Percentiles rank a stretch among this genome's conserved stretches.
Evolutionary conservation across 1,284 basidiomycete genomes (phyloP).

Genomic region (Baeospora myosura): DNA sequence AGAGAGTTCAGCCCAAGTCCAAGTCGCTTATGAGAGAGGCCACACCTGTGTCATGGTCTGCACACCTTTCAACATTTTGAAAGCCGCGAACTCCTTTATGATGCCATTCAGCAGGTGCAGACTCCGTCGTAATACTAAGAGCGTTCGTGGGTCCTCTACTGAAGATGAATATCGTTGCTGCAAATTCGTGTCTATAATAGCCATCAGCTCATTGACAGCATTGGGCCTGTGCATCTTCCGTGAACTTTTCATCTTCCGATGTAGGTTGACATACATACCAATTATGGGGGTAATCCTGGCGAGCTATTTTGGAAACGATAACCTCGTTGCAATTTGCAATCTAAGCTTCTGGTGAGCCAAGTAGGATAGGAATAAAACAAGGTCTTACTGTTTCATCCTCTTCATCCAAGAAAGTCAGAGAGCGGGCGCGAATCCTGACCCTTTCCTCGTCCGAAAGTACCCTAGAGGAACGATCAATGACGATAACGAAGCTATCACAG

Average conservation of each 20-base stretch:
- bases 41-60: slow-evolving; percentile 57
- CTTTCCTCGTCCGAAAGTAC: slow-evolving; percentile 60
- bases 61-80: slow-evolving; percentile 61
- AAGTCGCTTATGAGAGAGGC: neutral
- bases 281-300: slow-evolving; percentile 59
- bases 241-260: too few relatives aligned
- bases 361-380: slow-evolving; percentile 4
- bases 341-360: slow-evolving; percentile 27
- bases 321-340: slow-evolving; percentile 68
- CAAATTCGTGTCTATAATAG: slow-evolving; percentile 44
- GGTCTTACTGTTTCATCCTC: slow-evolving; percentile 58
- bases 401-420: slow-evolving; percentile 61
- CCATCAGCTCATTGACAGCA: slow-evolving; percentile 52
- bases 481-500: slow-evolving; percentile 8
- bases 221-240: slow-evolving; percentile 41
- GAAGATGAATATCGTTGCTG: slow-evolving; percentile 38
- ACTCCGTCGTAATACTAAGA: slow-evolving; percentile 51
- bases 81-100: slow-evolving; percentile 58
- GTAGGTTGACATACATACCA: slow-evolving; percentile 54
- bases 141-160: slow-evolving; percentile 34
- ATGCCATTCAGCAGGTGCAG: slow-evolving; percentile 57
- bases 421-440: slow-evolving; percentile 48
- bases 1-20: neutral
- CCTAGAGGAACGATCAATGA: slow-evolving; percentile 28
- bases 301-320: slow-evolving; percentile 63